Evolutionary conservation across 805 yeast species (phyloP), one percentile per base, ranked within the genome.

Genomic region (Millerago galiae): DNA sequence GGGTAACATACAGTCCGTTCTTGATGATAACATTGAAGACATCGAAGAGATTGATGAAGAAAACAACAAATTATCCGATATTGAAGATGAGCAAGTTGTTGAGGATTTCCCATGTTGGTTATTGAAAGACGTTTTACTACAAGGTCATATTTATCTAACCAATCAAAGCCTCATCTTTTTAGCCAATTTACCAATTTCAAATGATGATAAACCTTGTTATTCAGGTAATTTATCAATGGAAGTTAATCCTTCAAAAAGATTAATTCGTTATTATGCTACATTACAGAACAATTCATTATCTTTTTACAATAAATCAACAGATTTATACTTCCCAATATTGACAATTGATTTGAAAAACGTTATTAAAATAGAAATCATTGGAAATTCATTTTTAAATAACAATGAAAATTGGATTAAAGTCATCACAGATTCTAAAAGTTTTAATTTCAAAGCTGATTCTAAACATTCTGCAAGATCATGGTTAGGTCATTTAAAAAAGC

Each of bases 71-170:
- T 28, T 9, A 3, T 28, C n/a, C 16, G 15, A 28, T 13, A 15
- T 28, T 29, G 33, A 30, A 5, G 31, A 35, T 4, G 37, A 44
- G 12, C 28, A 33, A 8, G 8, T 18, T 21, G 21, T 15, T 14
- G 33, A 26, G 1, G 34, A 80, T 47, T 83, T 71, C 53, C 72
- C 82, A 3, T 79, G 89, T 26, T 90, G 96, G 95, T 66, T 90
- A 30, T 67, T 88, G 44, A 75, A 80, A 46, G 95, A 86, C 53
- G 93, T 90, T 0, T 65, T 91, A 24, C 64, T 89, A 21, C 96
- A 88, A 60, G 98, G 98, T 3, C 90, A 84, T 53, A 60, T 89
- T 14, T 83, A 83, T 52, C 60, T 91, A 21, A 89, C 97, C 1
- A 61, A 68, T 34, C 65, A 71, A 13, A 75, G 76, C 47, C 57